A percentile compares a stretch with the other conserved stretches of the same genome.
phyloP scores from a whole-genome alignment of 352 stramenopile species.

The Globisporangium nagaii region DNA sequence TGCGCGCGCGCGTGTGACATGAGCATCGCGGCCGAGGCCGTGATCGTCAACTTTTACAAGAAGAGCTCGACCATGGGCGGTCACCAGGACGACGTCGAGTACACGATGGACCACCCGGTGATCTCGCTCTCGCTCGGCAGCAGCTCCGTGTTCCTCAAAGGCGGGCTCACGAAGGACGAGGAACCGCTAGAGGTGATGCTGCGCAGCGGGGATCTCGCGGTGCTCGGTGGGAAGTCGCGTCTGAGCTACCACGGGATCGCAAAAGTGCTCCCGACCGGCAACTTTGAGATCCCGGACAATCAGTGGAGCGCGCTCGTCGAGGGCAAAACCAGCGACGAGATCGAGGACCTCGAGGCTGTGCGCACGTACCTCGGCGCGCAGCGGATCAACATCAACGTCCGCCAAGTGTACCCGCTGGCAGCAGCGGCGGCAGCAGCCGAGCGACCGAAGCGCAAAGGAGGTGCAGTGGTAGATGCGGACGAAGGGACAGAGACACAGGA shows the following conservation, averaged over 20 bases:
- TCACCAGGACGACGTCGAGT: slow-evolving; percentile 80
- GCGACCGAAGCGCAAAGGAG: background rate
- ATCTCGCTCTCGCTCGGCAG: slow-evolving; percentile 75
- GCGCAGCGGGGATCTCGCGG: slow-evolving; percentile 60
- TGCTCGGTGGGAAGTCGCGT: slow-evolving; percentile 53
- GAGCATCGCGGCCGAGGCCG: slow-evolving; percentile 48
- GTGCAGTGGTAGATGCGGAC: background rate
- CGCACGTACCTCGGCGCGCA: slow-evolving; percentile 45
- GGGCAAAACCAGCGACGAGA: slow-evolving; percentile 1
- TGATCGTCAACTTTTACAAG: slow-evolving; percentile 86
- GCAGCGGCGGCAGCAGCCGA: background rate
- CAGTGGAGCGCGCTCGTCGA: slow-evolving; percentile 20
- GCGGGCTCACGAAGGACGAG: slow-evolving; percentile 54
- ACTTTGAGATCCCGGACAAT: slow-evolving; percentile 23
- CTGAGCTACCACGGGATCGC: slow-evolving; percentile 73
- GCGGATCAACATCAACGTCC: slow-evolving; percentile 81
- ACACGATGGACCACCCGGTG: slow-evolving; percentile 78
- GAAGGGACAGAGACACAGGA: background rate
- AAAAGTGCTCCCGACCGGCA: slow-evolving; percentile 37
- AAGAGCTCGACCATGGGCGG: slow-evolving; percentile 71
- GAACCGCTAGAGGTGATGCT: slow-evolving; percentile 55
- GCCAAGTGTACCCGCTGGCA: slow-evolving; percentile 58
- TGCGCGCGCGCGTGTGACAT: slow-evolving; percentile 54
- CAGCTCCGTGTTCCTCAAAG: slow-evolving; percentile 73
- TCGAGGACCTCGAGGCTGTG: slow-evolving; percentile 36